Base-by-base conservation (phyloP, 768 basidiomycete species). In the Sporobolomyces phaffii region DNA sequence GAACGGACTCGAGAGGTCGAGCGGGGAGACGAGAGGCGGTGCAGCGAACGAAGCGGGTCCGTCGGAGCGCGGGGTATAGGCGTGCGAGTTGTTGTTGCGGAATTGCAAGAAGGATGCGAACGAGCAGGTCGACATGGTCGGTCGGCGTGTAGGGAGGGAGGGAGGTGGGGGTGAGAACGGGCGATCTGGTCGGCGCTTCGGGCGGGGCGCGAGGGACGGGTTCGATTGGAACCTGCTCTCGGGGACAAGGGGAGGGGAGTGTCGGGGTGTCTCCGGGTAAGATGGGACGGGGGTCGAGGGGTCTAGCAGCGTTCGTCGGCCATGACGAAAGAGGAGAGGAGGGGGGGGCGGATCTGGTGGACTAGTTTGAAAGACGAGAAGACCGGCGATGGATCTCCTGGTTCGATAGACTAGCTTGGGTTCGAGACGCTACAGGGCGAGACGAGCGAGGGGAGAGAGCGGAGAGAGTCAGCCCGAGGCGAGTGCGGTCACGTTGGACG, bases 91-190 rank as follows among this genome's bases (percentile, higher is more conserved):
- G 9, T 29, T 14, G 40, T 40, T 56, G 40, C 59, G 58, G 51
- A 60, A 54, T 11, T 43, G 40, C 28, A 65, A 36, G 51, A 48
- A 65, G 3, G 64, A 65, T 0, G 64, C 44, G 59, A 65, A 65
- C 8, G 64, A 60, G 34, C 64, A 65, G 28, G 36, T 54, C 34
- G 64, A 65, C 64, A 65, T 65, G 31, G 43, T 56, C 38, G 38
- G 9, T 17, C 10, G 38, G 17, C 38, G 38, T 17, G 38, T 9
- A 38, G 38, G 24, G 52, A 26, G 9, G 36, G 36, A 24, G 52
- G n/a, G 36, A 38, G 36, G n/a, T n/a, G n/a, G 52, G 34, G 24
- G 26, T 5, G 28, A 24, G 44, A 45, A n/a, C n/a, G n/a, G n/a
- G n/a, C n/a, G n/a, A n/a, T n/a, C n/a, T n/a, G n/a, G n/a, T n/a